Evolutionary conservation across 768 basidiomycete genomes (phyloP), one percentile per base, ranked within the genome.

Genomic region (Pulveroboletus frians): DNA sequence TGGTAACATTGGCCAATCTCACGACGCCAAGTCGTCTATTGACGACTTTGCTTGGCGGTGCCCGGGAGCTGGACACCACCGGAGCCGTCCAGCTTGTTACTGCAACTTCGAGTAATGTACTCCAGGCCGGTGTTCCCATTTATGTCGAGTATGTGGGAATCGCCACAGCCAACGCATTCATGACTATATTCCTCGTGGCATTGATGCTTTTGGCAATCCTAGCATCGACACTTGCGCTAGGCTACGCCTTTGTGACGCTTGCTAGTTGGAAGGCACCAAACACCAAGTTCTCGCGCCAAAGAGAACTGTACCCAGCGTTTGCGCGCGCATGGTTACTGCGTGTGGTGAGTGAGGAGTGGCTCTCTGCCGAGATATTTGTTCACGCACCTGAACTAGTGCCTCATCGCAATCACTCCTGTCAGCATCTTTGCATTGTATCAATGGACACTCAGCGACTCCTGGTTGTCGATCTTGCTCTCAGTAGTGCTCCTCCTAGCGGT

Each of bases 381-480:
- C 10, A 55, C 23, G 34, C 29, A 9, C 10, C 9, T 45, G 11
- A 29, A 46, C 13, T 52, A 86, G 84, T 79, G 74, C 14, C 66
- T 92, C n/a, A 66, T 89, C 39, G 69, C 75, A 21, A 72, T 82
- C 55, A 71, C 80, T 43, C 94, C 94, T 9, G 70, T 92, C 50
- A 67, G 82, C 53, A 79, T 87, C 53, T 90, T 96, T 56, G 73
- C 80, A 8, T 79, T 96, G 61, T 92, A 85, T 66, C 93, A 97
- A 66, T 97, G 93, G 90, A 89, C 88, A 1, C 73, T 93, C 53
- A 71, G 79, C 50, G 92, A 97, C 67, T 93, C 92, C 0, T 92
- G 90, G 85, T 74, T 95, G 3, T 79, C 92, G 0, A 76, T 83
- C 56, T 71, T 95, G 31, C 74, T 97, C 35, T 88, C 92, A 3